phyloP scores from a whole-genome alignment of 108 stramenopile genomes.

The Thalassiosira profunda region DNA sequence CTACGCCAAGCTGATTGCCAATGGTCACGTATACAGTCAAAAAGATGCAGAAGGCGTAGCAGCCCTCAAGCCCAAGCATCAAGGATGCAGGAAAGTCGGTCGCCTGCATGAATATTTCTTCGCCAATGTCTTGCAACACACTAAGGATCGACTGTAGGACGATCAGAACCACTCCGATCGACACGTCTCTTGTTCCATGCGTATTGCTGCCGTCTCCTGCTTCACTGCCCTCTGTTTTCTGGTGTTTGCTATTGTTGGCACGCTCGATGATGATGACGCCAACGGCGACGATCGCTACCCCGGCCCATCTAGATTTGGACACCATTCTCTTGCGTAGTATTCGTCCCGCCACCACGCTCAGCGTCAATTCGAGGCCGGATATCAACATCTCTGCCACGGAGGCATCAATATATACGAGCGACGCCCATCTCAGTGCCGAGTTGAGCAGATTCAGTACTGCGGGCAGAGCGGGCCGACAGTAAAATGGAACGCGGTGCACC shows the following conservation, averaged over 20 bases:
- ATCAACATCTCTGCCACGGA: slow-evolving; percentile 58
- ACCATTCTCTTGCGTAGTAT: slow-evolving; percentile 31
- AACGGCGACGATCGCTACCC: slow-evolving; percentile 28
- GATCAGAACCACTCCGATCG: slow-evolving; percentile 43
- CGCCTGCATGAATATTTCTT: slow-evolving; percentile 61
- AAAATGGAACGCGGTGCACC: slow-evolving; percentile 5
- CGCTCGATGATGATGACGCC: slow-evolving; percentile 31
- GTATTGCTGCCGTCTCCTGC: neutral
- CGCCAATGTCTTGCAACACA: slow-evolving; percentile 46
- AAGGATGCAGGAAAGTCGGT: slow-evolving; percentile 42
- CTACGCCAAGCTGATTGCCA: slow-evolving; percentile 9
- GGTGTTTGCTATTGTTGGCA: slow-evolving; percentile 8
- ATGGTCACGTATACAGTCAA: slow-evolving; percentile 17
- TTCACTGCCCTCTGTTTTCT: neutral
- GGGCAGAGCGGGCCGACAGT: slow-evolving; percentile 17
- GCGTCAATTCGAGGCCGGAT: slow-evolving; percentile 39
- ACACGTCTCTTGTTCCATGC: slow-evolving; percentile 3
- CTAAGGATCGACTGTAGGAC: slow-evolving; percentile 34
- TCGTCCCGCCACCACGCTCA: slow-evolving; percentile 37
- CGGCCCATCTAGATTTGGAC: slow-evolving; percentile 30
- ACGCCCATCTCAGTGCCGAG: slow-evolving; percentile 37
- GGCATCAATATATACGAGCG: slow-evolving; percentile 43
- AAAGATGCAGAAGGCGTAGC: slow-evolving; percentile 38
- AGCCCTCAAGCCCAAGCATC: slow-evolving; percentile 52
- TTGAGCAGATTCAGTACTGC: slow-evolving; percentile 42